These are phyloP conservation scores for Huntiella decipiens DNA, from an alignment of 2,329 filamentous ascomycete genomes.

Conservation along the genomic window DNA sequence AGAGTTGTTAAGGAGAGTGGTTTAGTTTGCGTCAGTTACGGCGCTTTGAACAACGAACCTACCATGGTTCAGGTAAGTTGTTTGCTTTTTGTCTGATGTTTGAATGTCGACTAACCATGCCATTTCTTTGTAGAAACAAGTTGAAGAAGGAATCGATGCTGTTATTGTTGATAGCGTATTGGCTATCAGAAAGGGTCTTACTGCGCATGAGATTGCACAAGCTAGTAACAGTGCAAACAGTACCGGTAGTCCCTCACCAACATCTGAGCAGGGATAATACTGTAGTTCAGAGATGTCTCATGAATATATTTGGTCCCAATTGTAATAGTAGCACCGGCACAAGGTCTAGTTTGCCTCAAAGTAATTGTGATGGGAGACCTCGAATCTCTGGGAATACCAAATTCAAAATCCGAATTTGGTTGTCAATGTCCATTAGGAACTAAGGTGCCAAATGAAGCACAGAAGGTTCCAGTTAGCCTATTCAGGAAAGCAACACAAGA, in stretches of 20 bases:
- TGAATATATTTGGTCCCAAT: no score
- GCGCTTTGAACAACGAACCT: constrained; percentile 74
- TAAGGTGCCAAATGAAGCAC: no score
- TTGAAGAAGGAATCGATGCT: constrained; percentile 87
- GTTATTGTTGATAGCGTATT: constrained; percentile 94
- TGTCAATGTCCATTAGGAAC: no score
- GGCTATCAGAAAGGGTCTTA: constrained; percentile 78
- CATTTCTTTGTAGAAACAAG: constrained; percentile 47
- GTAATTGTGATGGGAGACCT: no score
- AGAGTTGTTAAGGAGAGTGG: constrained; percentile 87
- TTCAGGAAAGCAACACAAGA: no score
- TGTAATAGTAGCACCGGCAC: no score
- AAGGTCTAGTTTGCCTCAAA: no score
- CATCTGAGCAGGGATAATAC: background rate
- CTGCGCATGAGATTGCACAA: constrained; percentile 18
- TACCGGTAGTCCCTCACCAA: background rate
- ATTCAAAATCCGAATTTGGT: no score
- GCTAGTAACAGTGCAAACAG: constrained; percentile 3
- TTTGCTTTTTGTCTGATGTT: background rate
- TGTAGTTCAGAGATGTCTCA: no score
- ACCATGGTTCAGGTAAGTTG: constrained; percentile 62
- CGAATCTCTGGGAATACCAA: no score
- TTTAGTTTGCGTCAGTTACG: constrained; percentile 87
- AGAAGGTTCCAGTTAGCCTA: no score
- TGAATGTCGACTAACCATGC: constrained; percentile 1